These are phyloP conservation scores for Vigna radiata DNA, from an alignment of 306 rosid species.

Conservation along the genomic window DNA sequence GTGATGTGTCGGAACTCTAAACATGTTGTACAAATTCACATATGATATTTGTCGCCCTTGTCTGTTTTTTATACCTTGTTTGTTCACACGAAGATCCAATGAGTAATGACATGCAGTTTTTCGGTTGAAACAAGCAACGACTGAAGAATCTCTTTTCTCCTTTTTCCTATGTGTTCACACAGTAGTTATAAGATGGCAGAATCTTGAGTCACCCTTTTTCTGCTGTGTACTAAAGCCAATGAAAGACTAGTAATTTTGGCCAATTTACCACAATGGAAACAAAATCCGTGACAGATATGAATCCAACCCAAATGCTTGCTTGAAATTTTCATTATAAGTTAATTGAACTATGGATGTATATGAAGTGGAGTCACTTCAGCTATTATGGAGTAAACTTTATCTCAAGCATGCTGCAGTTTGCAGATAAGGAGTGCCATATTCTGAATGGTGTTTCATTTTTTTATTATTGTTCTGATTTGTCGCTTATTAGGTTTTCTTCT, in stretches of 20 bases:
- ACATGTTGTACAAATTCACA: too few species aligned
- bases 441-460: not conserved
- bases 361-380: slow-evolving; percentile 34
- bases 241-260: not conserved
- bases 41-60: slow-evolving; percentile 30
- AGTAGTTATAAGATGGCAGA: slow-evolving; percentile 21
- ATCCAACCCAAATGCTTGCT: not conserved
- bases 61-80: slow-evolving; percentile 39
- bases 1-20: too few species aligned
- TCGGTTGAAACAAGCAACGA: slow-evolving; percentile 41
- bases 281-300: not conserved
- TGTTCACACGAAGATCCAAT: slow-evolving; percentile 28
- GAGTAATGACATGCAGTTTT: slow-evolving; percentile 43
- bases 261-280: slow-evolving; percentile 6
- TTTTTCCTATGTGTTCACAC: slow-evolving; percentile 16
- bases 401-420: slow-evolving; percentile 9
- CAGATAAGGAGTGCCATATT: slow-evolving; percentile 31
- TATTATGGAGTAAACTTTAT: slow-evolving; percentile 22
- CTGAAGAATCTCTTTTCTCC: slow-evolving; percentile 42
- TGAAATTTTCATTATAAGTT: not conserved
- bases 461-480: slow-evolving; percentile 25
- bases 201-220: slow-evolving; percentile 13
- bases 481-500: slow-evolving; percentile 20
- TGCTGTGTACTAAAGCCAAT: slow-evolving; percentile 6
- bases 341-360: not conserved